Evolutionary conservation across 2,329 filamentous ascomycete genomes (phyloP).

Genomic region (Penicillium vulpinum): DNA sequence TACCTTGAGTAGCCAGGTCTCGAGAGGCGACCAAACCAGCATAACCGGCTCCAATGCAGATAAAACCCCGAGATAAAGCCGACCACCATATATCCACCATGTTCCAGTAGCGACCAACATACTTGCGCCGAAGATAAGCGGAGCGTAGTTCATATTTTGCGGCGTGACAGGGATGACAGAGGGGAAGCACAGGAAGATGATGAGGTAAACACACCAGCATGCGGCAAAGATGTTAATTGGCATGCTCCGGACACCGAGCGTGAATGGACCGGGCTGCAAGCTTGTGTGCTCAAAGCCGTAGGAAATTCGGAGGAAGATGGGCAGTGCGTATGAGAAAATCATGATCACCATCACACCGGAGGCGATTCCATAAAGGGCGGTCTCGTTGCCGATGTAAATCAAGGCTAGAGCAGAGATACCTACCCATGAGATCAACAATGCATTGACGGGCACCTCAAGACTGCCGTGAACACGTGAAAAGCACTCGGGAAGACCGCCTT

Average conservation of each 20-base stretch:
- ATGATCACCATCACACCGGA: not conserved
- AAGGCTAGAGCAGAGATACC: not conserved
- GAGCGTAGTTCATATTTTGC: not conserved
- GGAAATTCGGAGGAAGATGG: not conserved
- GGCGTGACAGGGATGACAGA: not conserved
- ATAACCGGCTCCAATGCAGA: slow-evolving; percentile 33
- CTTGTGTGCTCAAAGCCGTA: not conserved
- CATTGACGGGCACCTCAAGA: not conserved
- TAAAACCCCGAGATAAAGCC: not conserved
- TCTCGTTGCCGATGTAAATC: not conserved
- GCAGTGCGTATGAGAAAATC: not conserved
- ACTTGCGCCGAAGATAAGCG: not conserved
- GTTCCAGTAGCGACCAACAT: not conserved
- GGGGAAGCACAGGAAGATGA: not conserved
- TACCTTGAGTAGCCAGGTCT: slow-evolving; percentile 29
- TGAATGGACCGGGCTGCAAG: not conserved
- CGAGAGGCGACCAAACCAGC: slow-evolving; percentile 35
- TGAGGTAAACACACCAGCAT: not conserved
- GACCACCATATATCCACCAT: not conserved
- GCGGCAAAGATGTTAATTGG: not conserved
- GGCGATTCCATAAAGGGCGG: not conserved
- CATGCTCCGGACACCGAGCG: not conserved
- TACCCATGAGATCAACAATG: not conserved
- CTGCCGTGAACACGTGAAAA: not conserved
- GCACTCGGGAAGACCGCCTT: not conserved